phyloP scores from a whole-genome alignment of 2,329 filamentous ascomycete species.

The Beauveria sp. region DNA sequence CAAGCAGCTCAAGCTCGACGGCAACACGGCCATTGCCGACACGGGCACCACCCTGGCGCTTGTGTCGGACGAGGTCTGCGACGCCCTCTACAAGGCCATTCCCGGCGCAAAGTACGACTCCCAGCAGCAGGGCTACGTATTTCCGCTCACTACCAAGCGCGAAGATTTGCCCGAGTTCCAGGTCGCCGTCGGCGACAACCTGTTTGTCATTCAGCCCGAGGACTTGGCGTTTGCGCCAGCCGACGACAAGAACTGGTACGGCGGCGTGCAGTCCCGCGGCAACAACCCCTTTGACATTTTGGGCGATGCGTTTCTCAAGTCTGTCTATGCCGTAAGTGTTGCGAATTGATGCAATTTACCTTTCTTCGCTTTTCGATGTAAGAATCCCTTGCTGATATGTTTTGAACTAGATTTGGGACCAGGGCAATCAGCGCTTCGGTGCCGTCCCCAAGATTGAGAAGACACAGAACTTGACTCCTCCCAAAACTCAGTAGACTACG shows the following conservation, averaged over 20 bases:
- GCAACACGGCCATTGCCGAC: slow-evolving; percentile 42
- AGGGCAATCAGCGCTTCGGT: slow-evolving; percentile 48
- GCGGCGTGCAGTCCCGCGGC: slow-evolving; percentile 8
- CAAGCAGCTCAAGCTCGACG: slow-evolving; percentile 25
- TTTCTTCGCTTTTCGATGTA: too few relatives aligned
- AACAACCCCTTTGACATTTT: slow-evolving; percentile 5
- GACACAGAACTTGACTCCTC: slow-evolving; percentile 8
- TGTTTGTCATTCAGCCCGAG: slow-evolving; percentile 37
- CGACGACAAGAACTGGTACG: slow-evolving; percentile 5
- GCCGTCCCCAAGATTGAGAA: slow-evolving; percentile 21
- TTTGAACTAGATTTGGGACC: slow-evolving; percentile 5
- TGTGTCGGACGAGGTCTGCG: slow-evolving; percentile 52
- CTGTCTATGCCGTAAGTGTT: slow-evolving; percentile 1
- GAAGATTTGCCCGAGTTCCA: slow-evolving; percentile 38
- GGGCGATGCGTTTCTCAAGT: slow-evolving; percentile 6
- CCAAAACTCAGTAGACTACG: not conserved
- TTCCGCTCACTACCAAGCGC: slow-evolving; percentile 33
- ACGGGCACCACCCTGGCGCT: slow-evolving; percentile 58
- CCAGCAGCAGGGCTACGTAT: slow-evolving; percentile 14
- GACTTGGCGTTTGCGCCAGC: slow-evolving; percentile 8
- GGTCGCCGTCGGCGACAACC: slow-evolving; percentile 49
- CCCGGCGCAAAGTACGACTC: slow-evolving; percentile 27
- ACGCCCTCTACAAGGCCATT: slow-evolving; percentile 18
- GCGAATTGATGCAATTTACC: too few relatives aligned
- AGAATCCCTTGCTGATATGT: not conserved